phyloP scores from a whole-genome alignment of 768 basidiomycete species.

The Mycena haematopus region DNA sequence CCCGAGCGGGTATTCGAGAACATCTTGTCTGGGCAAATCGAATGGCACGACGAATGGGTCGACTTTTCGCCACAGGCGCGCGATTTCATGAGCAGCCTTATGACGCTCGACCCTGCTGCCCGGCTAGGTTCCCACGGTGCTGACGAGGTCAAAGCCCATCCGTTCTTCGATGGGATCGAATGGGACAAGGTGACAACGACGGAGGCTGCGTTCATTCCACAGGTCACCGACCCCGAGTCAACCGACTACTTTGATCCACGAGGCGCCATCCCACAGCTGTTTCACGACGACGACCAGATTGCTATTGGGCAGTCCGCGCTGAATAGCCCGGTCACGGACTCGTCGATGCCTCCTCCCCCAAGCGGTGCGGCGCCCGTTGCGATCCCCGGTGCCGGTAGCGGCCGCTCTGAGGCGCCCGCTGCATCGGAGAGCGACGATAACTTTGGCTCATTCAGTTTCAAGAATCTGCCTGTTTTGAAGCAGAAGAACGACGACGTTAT shows the following conservation, averaged over 20 bases:
- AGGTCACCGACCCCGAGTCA: conserved; percentile 93
- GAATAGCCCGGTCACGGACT: conserved; percentile 54
- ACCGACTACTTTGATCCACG: conserved; percentile 99
- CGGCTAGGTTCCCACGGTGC: conserved; percentile 89
- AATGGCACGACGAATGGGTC: conserved; percentile 96
- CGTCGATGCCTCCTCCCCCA: conserved; percentile 50
- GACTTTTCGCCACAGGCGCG: conserved; percentile 85
- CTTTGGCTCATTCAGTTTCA: conserved; percentile 98
- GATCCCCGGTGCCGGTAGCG: conserved; percentile 35
- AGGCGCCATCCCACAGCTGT: conserved; percentile 88
- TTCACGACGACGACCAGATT: conserved; percentile 86
- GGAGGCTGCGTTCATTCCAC: conserved; percentile 95
- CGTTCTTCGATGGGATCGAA: conserved; percentile 89
- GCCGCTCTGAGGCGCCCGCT: conserved; percentile 46
- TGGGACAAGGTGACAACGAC: conserved; percentile 91
- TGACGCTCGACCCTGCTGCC: conserved; percentile 78
- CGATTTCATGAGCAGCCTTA: conserved; percentile 87
- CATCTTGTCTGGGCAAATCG: conserved; percentile 90
- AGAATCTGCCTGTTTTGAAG: conserved; percentile 94
- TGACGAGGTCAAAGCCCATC: conserved; percentile 91
- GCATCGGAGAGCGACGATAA: conserved; percentile 77
- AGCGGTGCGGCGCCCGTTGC: conserved; percentile 49
- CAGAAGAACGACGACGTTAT: conserved; percentile 99
- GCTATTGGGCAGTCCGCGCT: conserved; percentile 52
- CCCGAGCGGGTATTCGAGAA: conserved; percentile 99